Conservation (phyloP, 176 grass and related monocot species). For the Saccharum spontaneum region DNA sequence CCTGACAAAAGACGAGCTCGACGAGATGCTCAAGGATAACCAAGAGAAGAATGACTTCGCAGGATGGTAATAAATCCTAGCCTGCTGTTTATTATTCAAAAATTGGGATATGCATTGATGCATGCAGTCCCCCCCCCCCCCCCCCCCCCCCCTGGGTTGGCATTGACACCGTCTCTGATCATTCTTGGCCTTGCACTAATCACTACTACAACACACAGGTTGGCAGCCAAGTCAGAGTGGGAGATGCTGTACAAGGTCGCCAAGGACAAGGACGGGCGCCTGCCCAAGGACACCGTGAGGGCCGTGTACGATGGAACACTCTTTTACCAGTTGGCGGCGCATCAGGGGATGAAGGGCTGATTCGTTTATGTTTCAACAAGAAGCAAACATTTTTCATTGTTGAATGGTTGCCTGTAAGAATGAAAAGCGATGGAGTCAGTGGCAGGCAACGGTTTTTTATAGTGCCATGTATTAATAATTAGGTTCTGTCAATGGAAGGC, state of each 20-base stretch:
- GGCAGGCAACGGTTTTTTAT: background rate
- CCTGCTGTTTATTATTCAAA: background rate
- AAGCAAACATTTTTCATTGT: background rate
- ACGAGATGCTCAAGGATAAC: slow-evolving; percentile 55
- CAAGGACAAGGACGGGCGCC: slow-evolving; percentile 68
- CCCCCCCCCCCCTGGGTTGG: no score
- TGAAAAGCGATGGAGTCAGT: background rate
- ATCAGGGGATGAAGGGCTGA: slow-evolving; percentile 15
- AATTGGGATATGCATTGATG: background rate
- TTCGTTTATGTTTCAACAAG: background rate
- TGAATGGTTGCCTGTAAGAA: background rate
- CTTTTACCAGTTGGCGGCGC: slow-evolving; percentile 44
- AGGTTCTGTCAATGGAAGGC: no score
- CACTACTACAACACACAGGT: slow-evolving; percentile 20
- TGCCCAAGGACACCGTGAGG: slow-evolving; percentile 45
- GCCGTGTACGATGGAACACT: slow-evolving; percentile 66
- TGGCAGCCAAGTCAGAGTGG: slow-evolving; percentile 62
- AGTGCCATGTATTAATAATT: background rate
- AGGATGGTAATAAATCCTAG: slow-evolving; percentile 45
- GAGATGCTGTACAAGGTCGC: slow-evolving; percentile 33
- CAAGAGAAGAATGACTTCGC: slow-evolving; percentile 28
- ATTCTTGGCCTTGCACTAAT: background rate
- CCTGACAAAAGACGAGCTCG: slow-evolving; percentile 47
- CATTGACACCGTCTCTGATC: background rate
- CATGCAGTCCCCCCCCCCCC: no score